Conservation (phyloP, 345 rosid species). For the Melaleuca quinquenervia region DNA sequence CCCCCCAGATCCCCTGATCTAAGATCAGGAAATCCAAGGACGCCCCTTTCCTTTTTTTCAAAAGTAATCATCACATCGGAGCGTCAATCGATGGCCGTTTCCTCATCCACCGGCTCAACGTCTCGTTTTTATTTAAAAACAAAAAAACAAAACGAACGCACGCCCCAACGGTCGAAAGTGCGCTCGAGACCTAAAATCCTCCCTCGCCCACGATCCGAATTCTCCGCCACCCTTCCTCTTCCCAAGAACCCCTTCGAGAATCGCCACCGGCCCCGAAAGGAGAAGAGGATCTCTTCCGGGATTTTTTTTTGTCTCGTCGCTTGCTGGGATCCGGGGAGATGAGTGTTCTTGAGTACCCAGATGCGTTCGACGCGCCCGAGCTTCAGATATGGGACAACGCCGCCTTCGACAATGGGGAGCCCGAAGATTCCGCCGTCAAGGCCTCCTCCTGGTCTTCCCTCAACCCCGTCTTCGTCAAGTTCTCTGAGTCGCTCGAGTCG, state of each 20-base stretch:
- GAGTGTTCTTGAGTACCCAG: constrained; percentile 45
- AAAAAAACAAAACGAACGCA: too few species aligned
- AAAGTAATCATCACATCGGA: background rate
- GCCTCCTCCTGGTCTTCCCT: constrained; percentile 35
- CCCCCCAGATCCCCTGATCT: too few species aligned
- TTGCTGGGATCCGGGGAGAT: constrained; percentile 11
- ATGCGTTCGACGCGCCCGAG: constrained; percentile 26
- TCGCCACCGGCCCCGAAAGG: background rate
- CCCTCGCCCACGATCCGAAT: background rate
- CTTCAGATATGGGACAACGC: constrained; percentile 94
- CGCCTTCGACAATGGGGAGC: constrained; percentile 67
- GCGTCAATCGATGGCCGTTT: background rate
- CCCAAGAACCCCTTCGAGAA: background rate
- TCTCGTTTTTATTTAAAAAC: constrained; percentile 29
- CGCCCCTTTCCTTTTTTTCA: background rate
- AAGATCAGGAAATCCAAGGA: too few species aligned
- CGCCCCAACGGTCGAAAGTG: constrained; percentile 73
- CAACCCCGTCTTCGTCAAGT: constrained; percentile 13
- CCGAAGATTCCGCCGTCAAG: constrained; percentile 25
- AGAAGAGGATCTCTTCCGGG: background rate
- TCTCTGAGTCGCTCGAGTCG: constrained; percentile 44
- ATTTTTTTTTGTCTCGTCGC: background rate
- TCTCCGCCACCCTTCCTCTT: background rate
- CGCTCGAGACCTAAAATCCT: background rate
- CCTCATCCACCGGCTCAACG: constrained; percentile 21